These are phyloP conservation scores for Phyllosticta paracitricarpa DNA, from an alignment of 2,329 filamentous ascomycete species.

Conservation along the genomic window DNA sequence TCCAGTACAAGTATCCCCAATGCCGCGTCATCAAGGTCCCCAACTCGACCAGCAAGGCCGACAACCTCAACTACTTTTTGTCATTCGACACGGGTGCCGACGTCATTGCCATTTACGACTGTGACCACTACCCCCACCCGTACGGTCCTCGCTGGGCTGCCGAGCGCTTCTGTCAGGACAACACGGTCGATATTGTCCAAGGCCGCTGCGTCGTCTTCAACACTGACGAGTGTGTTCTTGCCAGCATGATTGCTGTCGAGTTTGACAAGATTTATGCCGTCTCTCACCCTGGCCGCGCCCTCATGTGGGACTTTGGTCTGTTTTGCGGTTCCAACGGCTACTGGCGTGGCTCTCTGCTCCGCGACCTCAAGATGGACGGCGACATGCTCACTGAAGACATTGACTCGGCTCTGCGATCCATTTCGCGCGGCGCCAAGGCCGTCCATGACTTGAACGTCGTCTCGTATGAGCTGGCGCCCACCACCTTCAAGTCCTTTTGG, in stretches of 20 bases:
- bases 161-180: conserved; percentile 35
- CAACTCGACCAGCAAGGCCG: conserved; percentile 40
- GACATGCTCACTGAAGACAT: conserved; percentile 43
- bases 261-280: conserved; percentile 45
- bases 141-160: conserved; percentile 40
- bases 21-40: conserved; percentile 39
- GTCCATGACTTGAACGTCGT: conserved; percentile 41
- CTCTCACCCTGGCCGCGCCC: conserved; percentile 38
- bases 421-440: conserved; percentile 33
- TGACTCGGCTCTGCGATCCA: conserved; percentile 38
- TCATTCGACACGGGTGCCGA: conserved; percentile 35
- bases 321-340: conserved; percentile 43
- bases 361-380: conserved; percentile 40
- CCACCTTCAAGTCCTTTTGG: conserved; percentile 35
- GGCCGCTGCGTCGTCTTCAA: conserved; percentile 42
- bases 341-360: conserved; percentile 36
- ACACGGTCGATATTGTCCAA: conserved; percentile 39
- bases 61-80: conserved; percentile 42
- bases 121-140: conserved; percentile 42
- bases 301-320: conserved; percentile 39
- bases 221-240: conserved; percentile 32
- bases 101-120: conserved; percentile 40
- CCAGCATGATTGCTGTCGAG: conserved; percentile 40
- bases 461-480: conserved; percentile 40
- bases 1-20: conserved; percentile 30